Base-by-base conservation (phyloP, 177 flowering plant genomes). In the Vitis hybrid region DNA sequence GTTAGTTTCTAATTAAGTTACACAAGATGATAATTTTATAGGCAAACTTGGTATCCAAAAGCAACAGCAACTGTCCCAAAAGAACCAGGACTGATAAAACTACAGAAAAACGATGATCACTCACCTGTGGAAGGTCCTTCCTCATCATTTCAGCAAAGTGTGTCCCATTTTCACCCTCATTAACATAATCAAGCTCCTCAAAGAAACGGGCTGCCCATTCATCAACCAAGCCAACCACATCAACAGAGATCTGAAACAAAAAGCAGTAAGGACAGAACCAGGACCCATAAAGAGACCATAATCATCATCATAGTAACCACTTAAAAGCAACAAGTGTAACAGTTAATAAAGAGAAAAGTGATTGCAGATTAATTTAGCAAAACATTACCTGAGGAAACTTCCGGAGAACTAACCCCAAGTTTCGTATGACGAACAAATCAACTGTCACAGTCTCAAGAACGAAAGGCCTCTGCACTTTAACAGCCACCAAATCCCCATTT, bases 131-230 rank as follows among this genome's bases (percentile, higher is more conserved):
- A 79, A 95, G 98, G 78, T 95, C 99, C 74, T 89, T 86, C 79
- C 75, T 88, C 99, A 95, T 93, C 99, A 92, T 90, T 81, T 92
- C 98, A 73, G 97, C 92, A 87, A 95, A 95, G 1, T 67, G 64
- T 49, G 78, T 81, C 75, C 99, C 99, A 82, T 93, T 93, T 83
- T 89, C 92, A 74, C 99, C 99, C 82, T 95, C 99, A 74, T 89
- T 95, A 62, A 92, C 79, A 84, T 95, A 95, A 82, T 95, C 99
- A 72, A 95, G 88, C 82, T 95, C 99, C 85, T 95, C 99, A 83
- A 95, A 95, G 67, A 95, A 95, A 4, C 98, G 97, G 64, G 98
- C 91, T 64, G 99, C 99, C 99, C 99, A 95, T 76, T 95, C 99
- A 83, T 95, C 99, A 69, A 95, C 99, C 81, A 95, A 74, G 18